phyloP scores from a whole-genome alignment of 257 asterid species.

The Solanum bukasovii region DNA sequence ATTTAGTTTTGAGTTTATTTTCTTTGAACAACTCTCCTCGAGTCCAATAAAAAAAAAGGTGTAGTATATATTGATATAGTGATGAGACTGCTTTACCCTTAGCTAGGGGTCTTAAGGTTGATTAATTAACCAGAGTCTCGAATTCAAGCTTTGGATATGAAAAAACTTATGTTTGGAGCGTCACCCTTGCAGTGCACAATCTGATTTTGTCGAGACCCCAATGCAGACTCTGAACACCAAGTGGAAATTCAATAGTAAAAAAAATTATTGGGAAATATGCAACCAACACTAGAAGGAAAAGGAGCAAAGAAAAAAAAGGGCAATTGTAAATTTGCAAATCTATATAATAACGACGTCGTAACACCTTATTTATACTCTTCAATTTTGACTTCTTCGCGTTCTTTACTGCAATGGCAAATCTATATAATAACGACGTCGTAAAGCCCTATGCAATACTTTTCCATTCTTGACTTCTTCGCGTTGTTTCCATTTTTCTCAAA shows the following conservation, averaged over 20 bases:
- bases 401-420: neutral
- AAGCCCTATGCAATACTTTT: neutral
- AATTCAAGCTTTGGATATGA: neutral
- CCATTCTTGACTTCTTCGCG: neutral
- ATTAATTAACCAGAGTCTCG: too few relatives aligned
- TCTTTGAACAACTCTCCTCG: neutral
- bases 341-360: neutral
- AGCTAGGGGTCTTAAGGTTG: neutral
- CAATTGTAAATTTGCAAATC: neutral
- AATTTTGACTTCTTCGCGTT: neutral
- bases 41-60: neutral
- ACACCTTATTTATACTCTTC: neutral
- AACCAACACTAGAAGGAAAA: neutral
- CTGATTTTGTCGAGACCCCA: accelerated
- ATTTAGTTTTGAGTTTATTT: neutral
- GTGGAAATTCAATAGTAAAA: neutral
- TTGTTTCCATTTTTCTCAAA: neutral
- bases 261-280: neutral
- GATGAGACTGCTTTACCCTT: accelerated
- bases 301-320: neutral
- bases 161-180: neutral
- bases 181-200: accelerated
- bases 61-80: neutral
- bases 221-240: neutral
- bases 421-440: neutral